Conservation (phyloP, 139 green algal genomes). For the Chara braunii region DNA sequence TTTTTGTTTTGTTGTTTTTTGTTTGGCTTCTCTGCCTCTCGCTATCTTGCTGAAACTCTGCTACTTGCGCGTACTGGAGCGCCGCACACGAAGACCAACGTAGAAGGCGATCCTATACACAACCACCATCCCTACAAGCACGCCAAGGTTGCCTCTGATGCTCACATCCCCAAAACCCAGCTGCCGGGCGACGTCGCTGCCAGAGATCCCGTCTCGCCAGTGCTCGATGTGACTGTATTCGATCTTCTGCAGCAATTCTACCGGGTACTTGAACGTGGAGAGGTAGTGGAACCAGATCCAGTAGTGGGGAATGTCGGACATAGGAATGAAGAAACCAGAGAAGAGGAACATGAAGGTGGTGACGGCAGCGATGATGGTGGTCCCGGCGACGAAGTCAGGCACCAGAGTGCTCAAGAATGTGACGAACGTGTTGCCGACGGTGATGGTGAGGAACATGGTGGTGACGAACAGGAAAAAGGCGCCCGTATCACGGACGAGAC, state of each 20-base stretch:
- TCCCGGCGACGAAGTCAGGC: conserved; percentile 44
- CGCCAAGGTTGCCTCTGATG: no score
- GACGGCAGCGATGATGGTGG: conserved; percentile 39
- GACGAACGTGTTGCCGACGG: conserved; percentile 40
- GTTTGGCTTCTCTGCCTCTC: no score
- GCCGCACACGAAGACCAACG: conserved; percentile 10
- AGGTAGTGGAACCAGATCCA: conserved; percentile 48
- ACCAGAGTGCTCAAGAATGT: conserved; percentile 37
- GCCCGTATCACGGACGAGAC: neutral
- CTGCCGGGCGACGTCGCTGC: no score
- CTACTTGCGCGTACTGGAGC: conserved; percentile 19
- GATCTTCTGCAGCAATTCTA: conserved; percentile 32
- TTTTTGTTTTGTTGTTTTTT: no score
- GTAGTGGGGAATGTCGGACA: conserved; percentile 37
- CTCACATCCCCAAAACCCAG: no score
- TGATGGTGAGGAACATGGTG: conserved; percentile 32
- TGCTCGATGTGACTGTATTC: conserved; percentile 32
- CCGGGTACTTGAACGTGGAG: conserved; percentile 43
- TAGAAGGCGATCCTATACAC: conserved; percentile 28
- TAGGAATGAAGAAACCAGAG: conserved; percentile 39
- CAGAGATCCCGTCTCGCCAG: no score
- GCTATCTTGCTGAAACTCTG: no score
- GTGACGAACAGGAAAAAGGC: conserved; percentile 40
- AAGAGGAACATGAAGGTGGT: conserved; percentile 46
- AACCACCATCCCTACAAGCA: no score